Base-by-base conservation (phyloP, 2,329 filamentous ascomycete genomes). In the Aspergillus udagawae region DNA sequence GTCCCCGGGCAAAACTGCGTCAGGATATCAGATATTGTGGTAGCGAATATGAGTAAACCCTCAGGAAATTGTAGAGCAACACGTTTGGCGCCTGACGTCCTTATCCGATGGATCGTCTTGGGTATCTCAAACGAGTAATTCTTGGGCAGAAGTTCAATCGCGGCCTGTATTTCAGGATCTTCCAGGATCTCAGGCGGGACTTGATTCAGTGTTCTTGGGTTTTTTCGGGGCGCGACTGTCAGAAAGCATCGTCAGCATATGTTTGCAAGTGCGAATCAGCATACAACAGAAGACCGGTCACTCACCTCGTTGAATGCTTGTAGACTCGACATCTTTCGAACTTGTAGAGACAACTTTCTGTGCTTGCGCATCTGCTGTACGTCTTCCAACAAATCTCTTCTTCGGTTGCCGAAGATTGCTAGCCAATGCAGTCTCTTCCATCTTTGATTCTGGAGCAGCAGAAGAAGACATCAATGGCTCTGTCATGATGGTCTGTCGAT, bases 71-170 rank as follows among this genome's bases (percentile, higher is more conserved):
- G 94, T n/a, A 99, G 81, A 0, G 93, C 95, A 2, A 99, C 87
- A 63, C 87, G 89, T 70, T 87, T 93, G 1, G 92, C 87, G 8
- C 84, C 86, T 8, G 88, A 86, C 1, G 87, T 88, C 48, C 91
- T 88, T 73, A 99, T 92, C 50, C 93, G 87, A 75, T 97, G 92
- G 67, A 99, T 95, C 8, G 94, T 99, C 79, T 99, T 99, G 72
- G 91, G 94, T 55, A 99, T 92, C 78, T 99, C 94, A 73, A 99
- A 99, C 67, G 90, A 93, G 82, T 99, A 99, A 79, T 99, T 99
- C n/a, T 85, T 80, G 1, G 94, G 94, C 2, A 99, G 85, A 32
- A 99, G 83, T 5, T 86, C 82, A 57, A 97, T 92, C 3, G 94
- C 94, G 48, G 87, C 88, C 73, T 93, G 93, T 68, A 99, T 89